Base-by-base conservation (phyloP, 1,284 basidiomycete species). In the Tilletia horrida region DNA sequence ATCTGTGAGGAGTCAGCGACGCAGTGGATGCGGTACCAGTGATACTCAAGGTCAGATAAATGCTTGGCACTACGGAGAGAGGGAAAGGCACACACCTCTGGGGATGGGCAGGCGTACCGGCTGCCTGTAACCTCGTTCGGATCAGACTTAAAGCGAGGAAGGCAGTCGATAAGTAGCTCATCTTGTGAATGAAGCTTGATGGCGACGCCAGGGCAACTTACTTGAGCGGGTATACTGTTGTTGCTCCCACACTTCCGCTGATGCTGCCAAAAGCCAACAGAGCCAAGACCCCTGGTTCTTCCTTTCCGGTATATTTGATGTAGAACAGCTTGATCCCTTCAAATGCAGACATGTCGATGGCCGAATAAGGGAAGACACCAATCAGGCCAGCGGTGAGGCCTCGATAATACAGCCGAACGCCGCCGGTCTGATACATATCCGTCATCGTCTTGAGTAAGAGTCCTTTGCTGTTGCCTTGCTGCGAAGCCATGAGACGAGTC, bases 61-160 rank as follows among this genome's bases (percentile, higher is more conserved):
- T 40, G 35, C 35, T 40, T 40, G 11, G 35, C 4, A 11, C 35
- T 40, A 40, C 35, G 16, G 45, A 48, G 16, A 23, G 45, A 48
- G 16, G 45, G 45, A 16, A 23, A 7, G 45, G 18, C 18, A 59
- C 65, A 31, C 43, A 71, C 50, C 64, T 44, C 14, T 52, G 52
- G 1, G 75, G 80, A 64, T 81, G 80, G 0, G 79, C 76, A 0
- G 78, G 78, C 2, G 79, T 81, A 1, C 96, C 96, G 0, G 93
- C 93, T 1, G 96, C 96, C 83, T 99, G 96, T 68, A 98, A 82
- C 62, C 95, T 88, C 11, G 96, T 99, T 31, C 95, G 88, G 23
- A 99, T 89, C 45, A 98, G 86, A 83, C 96, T 97, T 72, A 95
- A 85, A 6, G 91, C 50, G 35, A 64, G n/a, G 13, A 25, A 7